Evolutionary conservation across 2,329 filamentous ascomycete species (phyloP).

Genomic region (Pyrenochaeta sp.): DNA sequence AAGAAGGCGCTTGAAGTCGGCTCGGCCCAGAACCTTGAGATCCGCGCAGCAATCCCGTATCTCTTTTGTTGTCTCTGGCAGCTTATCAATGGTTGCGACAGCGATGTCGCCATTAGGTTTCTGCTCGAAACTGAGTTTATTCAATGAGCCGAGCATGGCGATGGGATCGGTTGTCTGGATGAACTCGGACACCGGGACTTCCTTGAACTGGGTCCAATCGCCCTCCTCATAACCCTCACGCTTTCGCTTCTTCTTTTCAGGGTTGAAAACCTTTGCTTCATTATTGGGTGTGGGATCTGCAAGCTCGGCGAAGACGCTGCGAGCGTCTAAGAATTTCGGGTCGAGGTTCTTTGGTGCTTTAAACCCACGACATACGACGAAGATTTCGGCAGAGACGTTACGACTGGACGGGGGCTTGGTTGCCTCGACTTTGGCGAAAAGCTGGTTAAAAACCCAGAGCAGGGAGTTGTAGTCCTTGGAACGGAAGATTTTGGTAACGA

Average conservation of each 20-base stretch:
- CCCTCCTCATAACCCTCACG: slow-evolving; percentile 97
- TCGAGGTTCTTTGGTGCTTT: slow-evolving; percentile 95
- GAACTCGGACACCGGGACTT: slow-evolving; percentile 87
- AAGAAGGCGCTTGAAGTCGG: slow-evolving; percentile 90
- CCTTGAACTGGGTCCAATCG: slow-evolving; percentile 91
- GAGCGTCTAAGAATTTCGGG: slow-evolving; percentile 88
- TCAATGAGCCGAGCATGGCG: slow-evolving; percentile 84
- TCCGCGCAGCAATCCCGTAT: slow-evolving; percentile 67
- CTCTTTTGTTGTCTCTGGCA: slow-evolving; percentile 72
- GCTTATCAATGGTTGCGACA: slow-evolving; percentile 80
- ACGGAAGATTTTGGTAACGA: slow-evolving; percentile 96
- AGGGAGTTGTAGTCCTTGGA: slow-evolving; percentile 97
- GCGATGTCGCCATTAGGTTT: slow-evolving; percentile 80
- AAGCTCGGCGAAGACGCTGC: slow-evolving; percentile 91
- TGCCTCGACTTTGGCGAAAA: slow-evolving; percentile 94
- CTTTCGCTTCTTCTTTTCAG: slow-evolving; percentile 96
- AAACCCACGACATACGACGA: slow-evolving; percentile 94
- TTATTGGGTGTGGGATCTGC: slow-evolving; percentile 87
- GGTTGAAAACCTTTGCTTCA: slow-evolving; percentile 97
- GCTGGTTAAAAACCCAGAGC: slow-evolving; percentile 96
- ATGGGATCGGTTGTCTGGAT: slow-evolving; percentile 94
- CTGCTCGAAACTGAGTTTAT: slow-evolving; percentile 83
- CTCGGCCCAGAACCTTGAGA: slow-evolving; percentile 88
- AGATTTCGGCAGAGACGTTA: slow-evolving; percentile 97
- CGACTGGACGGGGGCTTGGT: slow-evolving; percentile 95